Conservation (phyloP, 768 basidiomycete genomes). For the Hericium coralloides region DNA sequence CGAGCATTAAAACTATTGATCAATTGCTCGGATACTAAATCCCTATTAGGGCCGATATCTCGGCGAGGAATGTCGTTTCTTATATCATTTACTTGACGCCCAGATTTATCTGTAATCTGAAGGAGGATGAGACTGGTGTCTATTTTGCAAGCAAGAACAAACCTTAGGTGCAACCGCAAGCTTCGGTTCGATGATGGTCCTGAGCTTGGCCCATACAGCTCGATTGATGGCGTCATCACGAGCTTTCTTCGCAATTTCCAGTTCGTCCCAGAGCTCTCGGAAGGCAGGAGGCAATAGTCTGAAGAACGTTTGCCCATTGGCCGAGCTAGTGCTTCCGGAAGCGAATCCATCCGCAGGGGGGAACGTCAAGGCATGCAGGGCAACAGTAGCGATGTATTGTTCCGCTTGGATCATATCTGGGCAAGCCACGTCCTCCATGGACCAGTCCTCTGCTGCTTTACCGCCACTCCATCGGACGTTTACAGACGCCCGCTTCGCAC, state of each 20-base stretch:
- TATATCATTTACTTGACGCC: background rate
- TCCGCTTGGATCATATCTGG: constrained; percentile 71
- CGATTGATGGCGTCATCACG: constrained; percentile 60
- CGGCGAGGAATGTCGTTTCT: background rate
- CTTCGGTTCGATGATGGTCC: constrained; percentile 56
- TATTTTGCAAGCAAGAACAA: constrained; percentile 4
- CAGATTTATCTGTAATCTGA: background rate
- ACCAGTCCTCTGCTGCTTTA: constrained; percentile 48
- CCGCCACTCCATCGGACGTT: constrained; percentile 66
- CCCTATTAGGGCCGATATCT: background rate
- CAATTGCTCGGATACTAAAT: constrained; percentile 39
- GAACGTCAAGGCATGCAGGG: constrained; percentile 72
- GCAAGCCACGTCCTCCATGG: constrained; percentile 83
- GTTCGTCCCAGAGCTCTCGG: constrained; percentile 87
- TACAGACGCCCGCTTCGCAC: constrained; percentile 66
- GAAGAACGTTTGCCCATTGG: constrained; percentile 55
- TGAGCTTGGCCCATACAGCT: constrained; percentile 59
- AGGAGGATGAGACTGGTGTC: background rate
- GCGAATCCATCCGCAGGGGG: constrained; percentile 57
- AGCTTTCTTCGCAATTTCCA: constrained; percentile 55
- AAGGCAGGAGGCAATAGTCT: constrained; percentile 73
- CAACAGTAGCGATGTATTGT: constrained; percentile 82
- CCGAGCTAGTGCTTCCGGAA: constrained; percentile 33
- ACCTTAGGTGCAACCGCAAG: constrained; percentile 36
- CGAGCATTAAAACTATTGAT: constrained; percentile 52